Evolutionary conservation across 78 protist genomes (phyloP).

Genomic region (Trichosphaerium sp.): DNA sequence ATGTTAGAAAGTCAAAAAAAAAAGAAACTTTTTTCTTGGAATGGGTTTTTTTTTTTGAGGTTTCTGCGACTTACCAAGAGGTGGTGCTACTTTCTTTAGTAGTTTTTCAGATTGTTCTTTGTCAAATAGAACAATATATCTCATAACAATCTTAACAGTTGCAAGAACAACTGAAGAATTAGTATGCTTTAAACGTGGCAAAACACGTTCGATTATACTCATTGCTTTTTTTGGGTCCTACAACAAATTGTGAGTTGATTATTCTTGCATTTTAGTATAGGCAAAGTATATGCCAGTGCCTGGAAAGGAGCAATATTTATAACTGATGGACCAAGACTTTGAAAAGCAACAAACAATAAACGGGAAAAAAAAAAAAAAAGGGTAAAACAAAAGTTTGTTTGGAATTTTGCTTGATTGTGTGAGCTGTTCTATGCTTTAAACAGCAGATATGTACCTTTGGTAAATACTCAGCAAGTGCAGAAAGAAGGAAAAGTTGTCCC

Average conservation of each 20-base stretch:
- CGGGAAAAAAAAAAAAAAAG: no score
- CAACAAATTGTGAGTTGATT: no score
- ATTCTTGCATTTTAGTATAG: no score
- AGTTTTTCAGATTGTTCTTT: not conserved
- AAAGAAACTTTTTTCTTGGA: not conserved
- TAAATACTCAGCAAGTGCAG: conserved; percentile 47
- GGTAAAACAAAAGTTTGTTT: no score
- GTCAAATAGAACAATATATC: conserved; percentile 9
- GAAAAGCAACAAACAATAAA: no score
- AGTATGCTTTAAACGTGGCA: conserved; percentile 75
- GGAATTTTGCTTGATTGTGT: no score
- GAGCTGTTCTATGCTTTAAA: no score
- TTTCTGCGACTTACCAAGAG: conserved; percentile 33
- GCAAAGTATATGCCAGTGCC: no score
- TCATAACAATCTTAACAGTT: conserved; percentile 53
- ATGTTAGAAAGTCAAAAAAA: no score
- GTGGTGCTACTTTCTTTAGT: conserved; percentile 46
- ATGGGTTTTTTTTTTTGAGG: not conserved
- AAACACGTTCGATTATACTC: conserved; percentile 68
- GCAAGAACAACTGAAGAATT: conserved; percentile 85
- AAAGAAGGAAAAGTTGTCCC: conserved; percentile 85
- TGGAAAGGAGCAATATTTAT: no score
- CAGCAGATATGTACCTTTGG: conserved; percentile 22
- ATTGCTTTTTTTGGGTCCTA: conserved; percentile 55
- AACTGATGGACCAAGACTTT: no score